Base-by-base conservation (phyloP, 2,329 filamentous ascomycete species). In the Beauveria brongniartii region DNA sequence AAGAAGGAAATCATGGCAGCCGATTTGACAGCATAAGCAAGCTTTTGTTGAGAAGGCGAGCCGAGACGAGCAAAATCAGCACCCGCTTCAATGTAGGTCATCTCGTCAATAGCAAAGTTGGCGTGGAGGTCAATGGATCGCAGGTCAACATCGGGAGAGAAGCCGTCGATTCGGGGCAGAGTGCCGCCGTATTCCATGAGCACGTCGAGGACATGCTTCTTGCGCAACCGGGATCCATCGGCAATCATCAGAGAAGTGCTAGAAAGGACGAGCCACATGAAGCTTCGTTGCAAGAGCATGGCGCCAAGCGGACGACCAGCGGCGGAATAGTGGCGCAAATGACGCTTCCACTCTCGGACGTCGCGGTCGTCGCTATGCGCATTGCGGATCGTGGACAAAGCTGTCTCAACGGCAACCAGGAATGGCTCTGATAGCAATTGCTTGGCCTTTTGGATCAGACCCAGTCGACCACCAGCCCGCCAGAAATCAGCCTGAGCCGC, bases 301-400 rank as follows among this genome's bases (percentile, higher is more conserved):
- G 92, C 91, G 10, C 94, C 92, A 48, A 99, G 77, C 0, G 95
- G 93, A 22, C 91, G 84, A 10, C 90, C 90, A 62, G 85, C 82
- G 18, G 86, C 83, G 30, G 90, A 86, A 75, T 97, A 99, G 63
- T 92, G 89, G 50, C 88, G 89, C 61, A 91, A 77, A 73, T 91
- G 91, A 65, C 88, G 86, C 75, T 90, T 95, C 94, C 94, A 99
- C 65, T 96, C 90, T 68, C 86, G 89, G 22, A 90, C 78, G 30
- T 82, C 77, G 53, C 82, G 80, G 64, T 90, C 86, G 26, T 85
- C 77, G 30, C 82, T 82, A 65, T 85, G 86, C 2, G 88, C 83
- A 73, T 95, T 96, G 60, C 93, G 88, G 65, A 97, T 89, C 9
- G 90, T 92, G 9, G 93, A 97, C 62, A 96, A 88, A 9, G 92